Evolutionary conservation across 2,329 filamentous ascomycete species (phyloP).

Genomic region (Cordyceps pruinosa): DNA sequence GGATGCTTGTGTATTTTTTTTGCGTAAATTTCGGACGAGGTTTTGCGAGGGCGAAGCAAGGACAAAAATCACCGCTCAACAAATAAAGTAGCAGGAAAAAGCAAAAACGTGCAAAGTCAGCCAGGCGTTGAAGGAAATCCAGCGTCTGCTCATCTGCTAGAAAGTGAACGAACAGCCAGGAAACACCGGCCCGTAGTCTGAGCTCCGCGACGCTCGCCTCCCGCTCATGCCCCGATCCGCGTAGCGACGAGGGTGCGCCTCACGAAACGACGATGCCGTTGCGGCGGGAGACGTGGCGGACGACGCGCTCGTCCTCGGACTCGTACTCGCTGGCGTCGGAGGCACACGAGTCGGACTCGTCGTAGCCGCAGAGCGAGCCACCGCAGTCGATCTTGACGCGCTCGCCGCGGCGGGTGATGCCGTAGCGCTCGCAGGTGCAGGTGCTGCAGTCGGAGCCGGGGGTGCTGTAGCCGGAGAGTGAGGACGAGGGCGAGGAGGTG

Average conservation of each 20-base stretch:
- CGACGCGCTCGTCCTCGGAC: conserved; percentile 25
- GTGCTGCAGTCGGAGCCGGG: conserved; percentile 67
- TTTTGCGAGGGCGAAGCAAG: conserved; percentile 15
- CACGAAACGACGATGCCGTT: conserved; percentile 55
- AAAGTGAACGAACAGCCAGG: neutral
- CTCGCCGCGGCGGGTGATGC: conserved; percentile 87
- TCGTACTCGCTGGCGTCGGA: conserved; percentile 57
- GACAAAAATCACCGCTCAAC: conserved; percentile 17
- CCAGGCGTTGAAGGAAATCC: conserved; percentile 20
- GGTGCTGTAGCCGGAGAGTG: conserved; percentile 71
- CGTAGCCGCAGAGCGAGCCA: conserved; percentile 78
- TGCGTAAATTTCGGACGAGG: conserved; percentile 19
- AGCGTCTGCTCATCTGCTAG: conserved; percentile 17
- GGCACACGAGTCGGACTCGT: conserved; percentile 64
- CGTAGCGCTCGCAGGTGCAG: conserved; percentile 94
- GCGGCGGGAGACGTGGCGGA: conserved; percentile 50
- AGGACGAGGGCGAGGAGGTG: conserved; percentile 67
- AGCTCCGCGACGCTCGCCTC: neutral
- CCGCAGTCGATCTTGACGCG: conserved; percentile 95
- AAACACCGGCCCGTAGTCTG: conserved; percentile 17
- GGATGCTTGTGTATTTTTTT: neutral
- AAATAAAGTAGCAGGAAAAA: conserved; percentile 21
- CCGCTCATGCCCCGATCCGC: neutral
- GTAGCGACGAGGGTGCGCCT: conserved; percentile 14
- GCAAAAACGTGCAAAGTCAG: conserved; percentile 15